Conservation (phyloP, 768 basidiomycete genomes). For the Leccinum aurantiacum region DNA sequence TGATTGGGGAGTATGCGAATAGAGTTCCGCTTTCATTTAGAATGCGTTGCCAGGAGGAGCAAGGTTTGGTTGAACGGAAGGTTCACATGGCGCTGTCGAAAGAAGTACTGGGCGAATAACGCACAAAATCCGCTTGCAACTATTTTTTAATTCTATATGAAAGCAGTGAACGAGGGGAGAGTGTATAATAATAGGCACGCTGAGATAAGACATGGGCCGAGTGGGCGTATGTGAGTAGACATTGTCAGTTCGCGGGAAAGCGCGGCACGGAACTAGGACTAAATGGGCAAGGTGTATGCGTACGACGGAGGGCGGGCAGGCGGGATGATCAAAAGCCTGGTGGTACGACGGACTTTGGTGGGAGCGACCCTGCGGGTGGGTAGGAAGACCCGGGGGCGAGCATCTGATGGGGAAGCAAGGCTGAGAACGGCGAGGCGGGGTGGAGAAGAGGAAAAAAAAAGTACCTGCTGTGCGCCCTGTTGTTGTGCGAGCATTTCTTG, state of each 20-base stretch:
- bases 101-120: conserved; percentile 13
- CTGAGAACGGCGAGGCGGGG: conserved; percentile 8
- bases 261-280: conserved; percentile 18
- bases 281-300: neutral
- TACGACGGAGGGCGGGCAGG: neutral
- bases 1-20: conserved; percentile 18
- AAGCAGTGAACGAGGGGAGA: conserved; percentile 20
- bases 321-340: conserved; percentile 68
- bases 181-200: conserved; percentile 33
- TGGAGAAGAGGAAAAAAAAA: conserved; percentile 23
- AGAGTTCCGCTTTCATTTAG: conserved; percentile 30
- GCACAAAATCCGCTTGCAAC: conserved; percentile 27
- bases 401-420: conserved; percentile 51
- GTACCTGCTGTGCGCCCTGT: conserved; percentile 86
- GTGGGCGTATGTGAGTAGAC: conserved; percentile 10
- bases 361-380: conserved; percentile 45
- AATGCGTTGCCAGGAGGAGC: conserved; percentile 32
- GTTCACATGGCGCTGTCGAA: conserved; percentile 22
- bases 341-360: conserved; percentile 65
- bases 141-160: conserved; percentile 11
- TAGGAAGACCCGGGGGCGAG: conserved; percentile 61
- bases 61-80: conserved; percentile 9
- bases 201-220: conserved; percentile 27
- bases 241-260: conserved; percentile 11
- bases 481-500: conserved; percentile 92